Base-by-base conservation (phyloP, 2,329 filamentous ascomycete genomes). In the Phialophora macrospora region DNA sequence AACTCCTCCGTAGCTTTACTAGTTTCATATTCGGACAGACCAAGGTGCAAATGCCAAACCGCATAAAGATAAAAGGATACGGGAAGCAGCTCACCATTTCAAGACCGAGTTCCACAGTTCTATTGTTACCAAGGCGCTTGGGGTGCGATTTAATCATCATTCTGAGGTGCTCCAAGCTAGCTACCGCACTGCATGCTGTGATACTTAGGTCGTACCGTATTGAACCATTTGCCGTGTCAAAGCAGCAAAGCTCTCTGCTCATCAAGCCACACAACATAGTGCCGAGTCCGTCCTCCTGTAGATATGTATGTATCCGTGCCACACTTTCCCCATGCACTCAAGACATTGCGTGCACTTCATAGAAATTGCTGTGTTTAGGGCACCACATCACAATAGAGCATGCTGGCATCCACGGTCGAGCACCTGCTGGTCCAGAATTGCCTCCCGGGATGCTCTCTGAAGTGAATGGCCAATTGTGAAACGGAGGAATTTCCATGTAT, bases 401-500 rank as follows among this genome's bases (percentile, higher is more conserved):
- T 14, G 67, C 63, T 17, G 67, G 67, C 46, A 67, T 59, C 67
- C 67, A 69, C 51, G 65, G 49, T 20, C 67, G 64, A 55, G 67
- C 63, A 11, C 59, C 63, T 41, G 46, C 54, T 17, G 58, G 51
- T 24, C 54, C 58, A 30, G 58, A 55, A 2, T 24, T 28, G 5
- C 54, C 52, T 62, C 55, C 66, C 17, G 63, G 56, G 30, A 24
- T 61, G 12, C 65, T 60, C 32, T 69, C 67, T 44, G 65, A 63
- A 28, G 67, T 69, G 57, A 65, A 67, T 17, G 67, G 67, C 62
- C 65, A 51, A n/a, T 55, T 65, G 41, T 61, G 67, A 65, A 69
- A 67, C 20, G 67, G 67, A 28, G 67, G 65, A 44, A 69, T 69
- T 46, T 69, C 67, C 55, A 69, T 69, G 60, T 69, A 69, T 65